These are phyloP conservation scores for Fomitopsis pinicola DNA, from an alignment of 1,284 basidiomycete species.

Conservation along the genomic window DNA sequence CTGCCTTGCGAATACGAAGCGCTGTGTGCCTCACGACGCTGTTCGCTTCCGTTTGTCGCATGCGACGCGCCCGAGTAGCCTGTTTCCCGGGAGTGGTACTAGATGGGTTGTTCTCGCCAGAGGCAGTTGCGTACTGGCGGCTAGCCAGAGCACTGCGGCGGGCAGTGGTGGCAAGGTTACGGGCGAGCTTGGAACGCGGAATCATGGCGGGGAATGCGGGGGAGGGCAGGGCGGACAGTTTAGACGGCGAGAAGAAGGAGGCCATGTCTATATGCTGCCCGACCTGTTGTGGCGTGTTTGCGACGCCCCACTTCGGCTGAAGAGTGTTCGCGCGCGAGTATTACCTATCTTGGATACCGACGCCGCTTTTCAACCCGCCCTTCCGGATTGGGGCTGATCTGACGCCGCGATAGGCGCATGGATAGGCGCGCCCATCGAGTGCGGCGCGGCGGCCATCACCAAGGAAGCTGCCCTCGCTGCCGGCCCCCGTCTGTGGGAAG, in stretches of 20 bases:
- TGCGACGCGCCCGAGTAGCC: background rate
- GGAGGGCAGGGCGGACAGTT: background rate
- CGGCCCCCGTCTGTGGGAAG: background rate
- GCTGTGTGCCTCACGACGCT: constrained; percentile 5
- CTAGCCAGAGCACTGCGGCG: background rate
- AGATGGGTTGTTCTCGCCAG: background rate
- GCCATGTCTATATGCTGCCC: background rate
- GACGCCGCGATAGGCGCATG: background rate
- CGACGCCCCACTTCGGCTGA: background rate
- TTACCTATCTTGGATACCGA: background rate
- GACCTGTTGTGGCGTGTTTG: background rate
- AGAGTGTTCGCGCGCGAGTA: background rate
- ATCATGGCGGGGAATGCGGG: background rate
- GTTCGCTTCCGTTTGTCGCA: constrained; percentile 1
- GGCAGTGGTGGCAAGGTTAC: background rate
- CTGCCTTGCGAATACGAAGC: constrained; percentile 32
- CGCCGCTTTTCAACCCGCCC: background rate
- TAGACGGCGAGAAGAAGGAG: background rate
- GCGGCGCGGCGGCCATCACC: constrained; percentile 1
- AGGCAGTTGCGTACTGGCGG: background rate
- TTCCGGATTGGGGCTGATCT: background rate
- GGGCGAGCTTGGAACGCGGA: background rate
- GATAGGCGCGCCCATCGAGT: background rate
- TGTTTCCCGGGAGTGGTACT: background rate
- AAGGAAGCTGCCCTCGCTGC: background rate